phyloP scores from a whole-genome alignment of 1,284 basidiomycete genomes.

The Thecaphora thlaspeos region DNA sequence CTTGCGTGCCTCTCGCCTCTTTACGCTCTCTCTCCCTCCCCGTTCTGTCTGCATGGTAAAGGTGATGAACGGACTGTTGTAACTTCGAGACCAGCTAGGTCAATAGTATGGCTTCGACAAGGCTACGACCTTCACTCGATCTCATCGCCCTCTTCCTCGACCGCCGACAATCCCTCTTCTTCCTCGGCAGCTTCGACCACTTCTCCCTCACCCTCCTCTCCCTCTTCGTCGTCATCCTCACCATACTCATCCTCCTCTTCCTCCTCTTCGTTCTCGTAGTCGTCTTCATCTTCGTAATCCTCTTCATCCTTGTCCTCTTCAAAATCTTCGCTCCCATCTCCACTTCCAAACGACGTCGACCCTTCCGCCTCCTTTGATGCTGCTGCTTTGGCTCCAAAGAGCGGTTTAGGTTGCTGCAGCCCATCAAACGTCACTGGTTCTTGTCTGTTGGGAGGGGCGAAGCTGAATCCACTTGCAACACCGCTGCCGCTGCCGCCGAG shows the following conservation, averaged over 20 bases:
- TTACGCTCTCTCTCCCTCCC: too few species aligned
- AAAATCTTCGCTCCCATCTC: conserved; percentile 3
- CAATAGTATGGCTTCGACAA: too few species aligned
- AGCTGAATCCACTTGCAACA: conserved; percentile 1
- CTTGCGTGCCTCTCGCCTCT: too few species aligned
- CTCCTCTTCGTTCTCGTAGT: conserved; percentile 63
- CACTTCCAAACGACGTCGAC: neutral
- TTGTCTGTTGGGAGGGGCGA: conserved; percentile 3
- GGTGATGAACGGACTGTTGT: too few species aligned
- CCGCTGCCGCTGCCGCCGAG: too few species aligned
- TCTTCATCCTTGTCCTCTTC: neutral
- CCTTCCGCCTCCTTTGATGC: neutral
- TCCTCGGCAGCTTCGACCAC: conserved; percentile 41
- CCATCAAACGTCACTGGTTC: neutral
- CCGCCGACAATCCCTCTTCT: conserved; percentile 31
- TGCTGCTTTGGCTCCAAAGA: neutral
- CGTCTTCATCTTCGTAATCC: conserved; percentile 1
- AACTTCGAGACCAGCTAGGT: too few species aligned
- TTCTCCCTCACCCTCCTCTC: conserved; percentile 16
- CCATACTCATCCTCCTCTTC: conserved; percentile 74
- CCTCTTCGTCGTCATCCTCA: conserved; percentile 61
- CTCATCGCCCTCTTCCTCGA: conserved; percentile 30
- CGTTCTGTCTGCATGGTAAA: too few species aligned
- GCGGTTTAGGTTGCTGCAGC: too few species aligned
- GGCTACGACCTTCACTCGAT: conserved; percentile 5